Evolutionary conservation across 139 green algal species (phyloP).

Genomic region (Bryopsis sp.): DNA sequence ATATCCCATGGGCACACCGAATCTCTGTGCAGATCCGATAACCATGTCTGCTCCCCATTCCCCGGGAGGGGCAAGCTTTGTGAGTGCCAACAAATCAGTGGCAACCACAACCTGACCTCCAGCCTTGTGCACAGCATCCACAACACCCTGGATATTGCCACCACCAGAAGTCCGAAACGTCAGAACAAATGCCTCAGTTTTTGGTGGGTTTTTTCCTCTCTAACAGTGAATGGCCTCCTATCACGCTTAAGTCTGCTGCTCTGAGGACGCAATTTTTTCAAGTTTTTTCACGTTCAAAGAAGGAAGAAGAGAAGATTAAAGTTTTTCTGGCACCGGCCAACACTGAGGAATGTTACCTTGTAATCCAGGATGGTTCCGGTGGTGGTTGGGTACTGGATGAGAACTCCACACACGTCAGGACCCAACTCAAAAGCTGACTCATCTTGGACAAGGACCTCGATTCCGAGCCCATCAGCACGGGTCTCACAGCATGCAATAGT

Average conservation of each 20-base stretch:
- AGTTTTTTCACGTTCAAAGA: too few relatives aligned
- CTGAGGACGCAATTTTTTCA: too few relatives aligned
- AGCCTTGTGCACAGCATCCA: background rate
- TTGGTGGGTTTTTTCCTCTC: conserved; percentile 6
- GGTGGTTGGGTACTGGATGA: conserved; percentile 95
- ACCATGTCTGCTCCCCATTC: conserved; percentile 97
- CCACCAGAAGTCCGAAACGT: too few relatives aligned
- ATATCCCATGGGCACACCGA: conserved; percentile 97
- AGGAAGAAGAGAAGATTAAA: too few relatives aligned
- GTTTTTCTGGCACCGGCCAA: too few relatives aligned
- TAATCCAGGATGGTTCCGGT: conserved; percentile 87
- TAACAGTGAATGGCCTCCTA: conserved; percentile 14
- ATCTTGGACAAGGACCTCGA: conserved; percentile 70
- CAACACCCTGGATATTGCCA: too few relatives aligned
- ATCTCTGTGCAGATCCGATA: conserved; percentile 89
- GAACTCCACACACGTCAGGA: conserved; percentile 89
- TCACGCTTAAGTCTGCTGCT: too few relatives aligned
- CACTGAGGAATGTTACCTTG: conserved; percentile 39
- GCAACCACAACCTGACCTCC: conserved; percentile 50
- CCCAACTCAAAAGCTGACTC: conserved; percentile 52
- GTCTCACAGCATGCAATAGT: conserved; percentile 93
- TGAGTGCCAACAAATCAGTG: conserved; percentile 96
- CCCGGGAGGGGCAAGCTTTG: conserved; percentile 83
- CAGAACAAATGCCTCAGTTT: too few relatives aligned
- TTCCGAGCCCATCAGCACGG: conserved; percentile 87